Evolutionary conservation across 306 rosid species (phyloP).

Genomic region (Begonia peltatifolia): DNA sequence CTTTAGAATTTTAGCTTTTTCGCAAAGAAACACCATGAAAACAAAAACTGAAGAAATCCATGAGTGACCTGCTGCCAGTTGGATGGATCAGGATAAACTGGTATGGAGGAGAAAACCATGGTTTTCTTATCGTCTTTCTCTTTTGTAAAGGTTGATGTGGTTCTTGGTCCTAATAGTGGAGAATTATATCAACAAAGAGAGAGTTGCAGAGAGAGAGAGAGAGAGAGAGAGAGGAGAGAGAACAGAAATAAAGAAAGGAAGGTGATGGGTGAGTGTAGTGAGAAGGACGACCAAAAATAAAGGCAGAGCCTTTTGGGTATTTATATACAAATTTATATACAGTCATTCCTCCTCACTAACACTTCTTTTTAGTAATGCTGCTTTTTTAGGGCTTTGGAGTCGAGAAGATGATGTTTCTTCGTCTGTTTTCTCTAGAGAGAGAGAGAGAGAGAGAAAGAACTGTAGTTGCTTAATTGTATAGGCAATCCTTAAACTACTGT

Average conservation of each 20-base stretch:
- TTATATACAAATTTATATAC: conserved; percentile 3
- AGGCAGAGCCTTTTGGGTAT: conserved; percentile 5
- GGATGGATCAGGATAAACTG: conserved; percentile 14
- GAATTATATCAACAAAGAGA: conserved; percentile 9
- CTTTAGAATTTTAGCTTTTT: conserved; percentile 8
- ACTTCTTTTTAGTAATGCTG: conserved; percentile 1
- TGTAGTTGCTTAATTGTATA: too few species aligned
- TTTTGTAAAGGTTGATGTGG: conserved; percentile 14
- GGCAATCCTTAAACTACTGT: too few species aligned
- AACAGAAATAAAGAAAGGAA: background rate
- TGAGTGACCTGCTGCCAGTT: conserved; percentile 13
- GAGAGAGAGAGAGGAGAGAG: background rate
- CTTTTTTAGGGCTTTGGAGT: conserved; percentile 10
- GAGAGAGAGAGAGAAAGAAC: background rate
- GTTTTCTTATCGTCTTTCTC: conserved; percentile 8
- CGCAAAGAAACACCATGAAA: background rate
- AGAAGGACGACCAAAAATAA: conserved; percentile 5
- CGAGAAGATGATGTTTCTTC: conserved; percentile 5
- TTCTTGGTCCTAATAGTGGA: conserved; percentile 10
- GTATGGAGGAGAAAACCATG: conserved; percentile 14
- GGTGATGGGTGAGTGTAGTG: background rate
- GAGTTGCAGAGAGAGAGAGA: conserved; percentile 5
- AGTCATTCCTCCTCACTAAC: conserved; percentile 1
- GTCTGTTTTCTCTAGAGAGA: background rate
- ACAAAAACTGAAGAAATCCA: background rate